Base-by-base conservation (phyloP, 306 rosid species). In the Begonia peltatifolia region DNA sequence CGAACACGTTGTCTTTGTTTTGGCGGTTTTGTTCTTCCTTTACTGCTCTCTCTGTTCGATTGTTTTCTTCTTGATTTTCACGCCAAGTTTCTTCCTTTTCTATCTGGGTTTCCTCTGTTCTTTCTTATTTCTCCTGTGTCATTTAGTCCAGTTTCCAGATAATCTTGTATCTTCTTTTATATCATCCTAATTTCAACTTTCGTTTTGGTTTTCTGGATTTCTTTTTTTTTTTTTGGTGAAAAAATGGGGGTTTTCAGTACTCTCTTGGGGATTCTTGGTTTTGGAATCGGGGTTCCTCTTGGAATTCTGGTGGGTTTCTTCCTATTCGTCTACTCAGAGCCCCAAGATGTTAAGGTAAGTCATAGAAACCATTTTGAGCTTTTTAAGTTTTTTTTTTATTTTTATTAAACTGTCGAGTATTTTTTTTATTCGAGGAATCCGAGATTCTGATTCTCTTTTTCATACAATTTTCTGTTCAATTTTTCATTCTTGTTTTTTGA, bases 261-360 rank as follows among this genome's bases (percentile, higher is more conserved):
- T 68, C 58, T 86, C 16, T 58, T 86, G 11, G 94, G 81, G 41
- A 56, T 86, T 52, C 0, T 92, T 51, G 99, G 99, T 60, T 79
- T 86, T 60, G 67, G 67, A 52, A 38, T 92, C 55, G 96, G 99
- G 70, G 70, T 92, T 50, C 87, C 93, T 71, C 57, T 92, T 47
- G 99, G 99, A 6, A 76, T 92, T 56, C 47, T 92, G 52, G 65
- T 79, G 10, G 96, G 99, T 1, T 92, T 92, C 74, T 79, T 71
- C 63, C 60, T 86, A 53, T 86, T 86, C 68, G 58, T 90, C 55
- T 80, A 75, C 63, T 73, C 99, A 0, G 63, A 76, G 56, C 71
- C 94, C 54, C 71, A 70, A 50, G 74, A 69, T 67, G 78, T 74
- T 11, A 61, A 79, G 96, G 96, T 83, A 75, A 49, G 2, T 14